Evolutionary conservation across 306 rosid genomes (phyloP), one percentile per base, ranked within the genome.

Genomic region (Cajanus cajan): DNA sequence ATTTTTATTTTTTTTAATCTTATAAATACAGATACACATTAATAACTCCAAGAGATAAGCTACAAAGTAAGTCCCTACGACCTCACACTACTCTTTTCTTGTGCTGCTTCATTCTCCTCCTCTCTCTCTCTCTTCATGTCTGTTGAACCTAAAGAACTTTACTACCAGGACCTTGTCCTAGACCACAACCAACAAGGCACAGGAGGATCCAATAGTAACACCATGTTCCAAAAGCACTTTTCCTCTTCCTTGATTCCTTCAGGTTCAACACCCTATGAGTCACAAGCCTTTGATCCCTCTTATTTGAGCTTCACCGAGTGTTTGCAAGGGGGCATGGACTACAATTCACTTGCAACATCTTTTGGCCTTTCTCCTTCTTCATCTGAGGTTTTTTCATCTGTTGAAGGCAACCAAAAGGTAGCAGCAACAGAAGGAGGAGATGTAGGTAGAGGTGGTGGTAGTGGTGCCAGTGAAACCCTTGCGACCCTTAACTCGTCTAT

Each of bases 301-400:
- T 90, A 79, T 73, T 68, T 84, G 85, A 86, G 86, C 51, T 84
- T 90, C 71, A 86, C 88, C 3, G 95, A 88, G 22, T 83, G 88
- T 75, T 85, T 89, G 39, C 88, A 86, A 78, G 93, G 86, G 64
- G 37, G 84, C 16, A 76, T 83, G 91, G 92, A 89, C 47, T 90
- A 89, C 74, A 89, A 86, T 43, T 84, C 97, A 7, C 83, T 91
- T 10, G 83, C 87, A 6, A 78, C 76, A 57, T 85, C 87, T 67
- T 90, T 94, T 36, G 94, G 90, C 34, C n/a, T 91, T 40, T 89
- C 96, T 5, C 90, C 96, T 73, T 82, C 94, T 1, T 85, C 90
- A 13, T 89, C 93, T 0, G 93, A 86, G 19, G 93, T 85, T 0
- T 86, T 87, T 48, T 82, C 90, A 31, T 82, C 92, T n/a, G 58